Percentiles rank a stretch among this genome's conserved stretches.
These are phyloP conservation scores for Sclerotinia nivalis DNA, from an alignment of 2,329 filamentous ascomycete species.

Conservation along the genomic window DNA sequence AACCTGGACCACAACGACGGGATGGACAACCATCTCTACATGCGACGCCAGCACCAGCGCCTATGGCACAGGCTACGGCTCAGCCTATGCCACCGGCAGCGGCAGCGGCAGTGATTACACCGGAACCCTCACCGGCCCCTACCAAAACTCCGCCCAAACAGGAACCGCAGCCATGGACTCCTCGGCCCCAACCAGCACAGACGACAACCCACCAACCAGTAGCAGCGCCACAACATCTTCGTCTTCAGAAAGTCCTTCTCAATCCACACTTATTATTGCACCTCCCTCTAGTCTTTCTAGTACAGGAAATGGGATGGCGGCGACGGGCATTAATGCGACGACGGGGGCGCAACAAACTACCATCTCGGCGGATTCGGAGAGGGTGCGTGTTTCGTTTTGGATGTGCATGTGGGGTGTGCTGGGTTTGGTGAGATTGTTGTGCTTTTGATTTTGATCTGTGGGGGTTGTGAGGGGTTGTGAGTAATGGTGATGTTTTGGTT, in stretches of 20 bases:
- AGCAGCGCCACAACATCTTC: background rate
- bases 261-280: background rate
- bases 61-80: background rate
- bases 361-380: background rate
- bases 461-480: too few relatives aligned
- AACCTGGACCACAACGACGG: constrained; percentile 13
- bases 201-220: too few relatives aligned
- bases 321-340: background rate
- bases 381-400: background rate
- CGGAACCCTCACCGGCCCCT: background rate
- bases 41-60: background rate
- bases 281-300: background rate
- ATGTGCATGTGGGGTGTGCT: background rate
- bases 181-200: background rate
- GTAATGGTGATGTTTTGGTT: too few relatives aligned
- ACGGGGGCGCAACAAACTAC: constrained; percentile 4
- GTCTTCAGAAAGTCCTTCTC: background rate
- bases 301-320: background rate
- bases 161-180: background rate
- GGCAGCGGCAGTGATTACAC: background rate
- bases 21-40: constrained; percentile 7
- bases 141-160: background rate
- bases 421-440: background rate
- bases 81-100: background rate
- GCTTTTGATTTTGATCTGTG: too few relatives aligned